Base-by-base conservation (phyloP, 2,329 filamentous ascomycete genomes). In the Monilinia fructicola region DNA sequence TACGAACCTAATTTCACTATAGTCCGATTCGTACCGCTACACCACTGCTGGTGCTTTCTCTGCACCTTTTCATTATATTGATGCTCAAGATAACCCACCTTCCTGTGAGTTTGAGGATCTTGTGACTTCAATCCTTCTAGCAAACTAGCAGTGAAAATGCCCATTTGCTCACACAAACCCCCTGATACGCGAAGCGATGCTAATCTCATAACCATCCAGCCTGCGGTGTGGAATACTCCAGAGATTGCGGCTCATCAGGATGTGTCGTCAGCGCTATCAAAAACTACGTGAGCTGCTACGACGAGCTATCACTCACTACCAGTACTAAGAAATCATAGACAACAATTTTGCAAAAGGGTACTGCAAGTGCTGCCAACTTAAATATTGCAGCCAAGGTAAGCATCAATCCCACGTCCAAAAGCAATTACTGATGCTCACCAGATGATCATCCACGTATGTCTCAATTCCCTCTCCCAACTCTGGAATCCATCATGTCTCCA, bases 21-120 rank as follows among this genome's bases (percentile, higher is more conserved):
- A 71, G 70, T 86, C 87, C 48, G 87, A 90, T 77, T 85, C 73
- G 21, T 78, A 76, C 75, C 82, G 86, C 31, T 88, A 89, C 77
- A 88, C 85, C 9, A 81, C 83, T 75, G 87, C 84, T 80, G 87
- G 85, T 16, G 80, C 80, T 56, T 90, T 85, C 77, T 85, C 83
- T 9, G 83, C 81, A 71, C 82, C 82, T 42, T 89, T 87, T 76
- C 87, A 90, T 79, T 90, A 85, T 78, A 90, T 90, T 77, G 87
- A 90, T 74, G 86, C 87, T 68, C 82, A 87, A 71, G 87, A 90
- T 75, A 77, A 77, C 72, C 87, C 87, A 62, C 87, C 87, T 1
- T 72, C 75, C 7, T 79, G 64, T 66, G 40, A 66, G 64, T 66
- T 3, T 3, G 31, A 11, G 35, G 2, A 18, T 35, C 26, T 18